A percentile compares a stretch with the other conserved stretches of the same genome.
These are phyloP conservation scores for Vigna nakashimae DNA, from an alignment of 306 rosid species.

Conservation along the genomic window DNA sequence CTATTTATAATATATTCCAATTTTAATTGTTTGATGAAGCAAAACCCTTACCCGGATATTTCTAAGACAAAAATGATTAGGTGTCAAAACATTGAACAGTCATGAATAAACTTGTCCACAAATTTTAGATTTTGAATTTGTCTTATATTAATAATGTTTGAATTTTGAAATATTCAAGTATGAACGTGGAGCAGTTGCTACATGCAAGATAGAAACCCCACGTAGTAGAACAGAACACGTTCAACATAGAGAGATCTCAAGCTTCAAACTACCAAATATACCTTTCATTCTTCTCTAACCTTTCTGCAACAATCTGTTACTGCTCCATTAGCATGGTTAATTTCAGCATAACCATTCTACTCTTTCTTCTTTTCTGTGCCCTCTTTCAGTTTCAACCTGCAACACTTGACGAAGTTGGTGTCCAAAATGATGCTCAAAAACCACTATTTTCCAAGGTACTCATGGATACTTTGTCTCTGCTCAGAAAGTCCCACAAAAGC, in stretches of 20 bases:
- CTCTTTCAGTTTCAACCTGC: slow-evolving; percentile 50
- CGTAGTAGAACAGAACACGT: slow-evolving; percentile 41
- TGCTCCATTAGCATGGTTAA: slow-evolving; percentile 51
- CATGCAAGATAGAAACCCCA: slow-evolving; percentile 54
- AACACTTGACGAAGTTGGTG: slow-evolving; percentile 43
- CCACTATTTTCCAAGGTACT: slow-evolving; percentile 48
- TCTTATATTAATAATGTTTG: slow-evolving; percentile 38
- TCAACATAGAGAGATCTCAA: slow-evolving; percentile 5
- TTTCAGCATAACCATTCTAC: slow-evolving; percentile 47
- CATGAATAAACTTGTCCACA: not conserved
- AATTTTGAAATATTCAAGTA: slow-evolving; percentile 64
- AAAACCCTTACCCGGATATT: not conserved
- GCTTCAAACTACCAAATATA: not conserved
- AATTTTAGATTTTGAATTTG: not conserved
- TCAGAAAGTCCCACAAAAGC: slow-evolving; percentile 60
- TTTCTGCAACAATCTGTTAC: not conserved
- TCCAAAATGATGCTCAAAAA: slow-evolving; percentile 45
- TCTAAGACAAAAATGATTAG: not conserved
- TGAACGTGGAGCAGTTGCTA: slow-evolving; percentile 34
- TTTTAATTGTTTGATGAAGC: not conserved
- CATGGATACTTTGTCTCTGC: slow-evolving; percentile 49
- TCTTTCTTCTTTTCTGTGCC: slow-evolving; percentile 51
- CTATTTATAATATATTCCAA: no score
- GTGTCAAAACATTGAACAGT: not conserved
- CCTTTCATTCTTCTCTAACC: slow-evolving; percentile 1